phyloP scores from a whole-genome alignment of 1,139 yeast genomes.

The Citeromyces siamensis region DNA sequence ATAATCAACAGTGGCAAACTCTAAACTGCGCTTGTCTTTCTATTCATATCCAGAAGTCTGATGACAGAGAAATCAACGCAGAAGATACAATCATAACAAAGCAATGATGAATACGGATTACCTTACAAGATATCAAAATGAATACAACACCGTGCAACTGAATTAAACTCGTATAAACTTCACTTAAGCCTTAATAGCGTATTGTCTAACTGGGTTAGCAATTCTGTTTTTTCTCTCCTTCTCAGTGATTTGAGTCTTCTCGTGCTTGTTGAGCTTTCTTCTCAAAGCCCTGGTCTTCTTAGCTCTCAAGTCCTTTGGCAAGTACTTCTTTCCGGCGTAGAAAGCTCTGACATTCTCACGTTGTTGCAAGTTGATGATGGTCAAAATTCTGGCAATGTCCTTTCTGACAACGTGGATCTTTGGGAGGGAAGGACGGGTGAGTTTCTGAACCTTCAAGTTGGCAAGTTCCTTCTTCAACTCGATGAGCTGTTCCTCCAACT shows the following conservation, averaged over 20 bases:
- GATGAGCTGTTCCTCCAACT: slow-evolving; percentile 87
- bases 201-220: slow-evolving; percentile 98
- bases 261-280: slow-evolving; percentile 87
- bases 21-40: no score
- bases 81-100: neutral
- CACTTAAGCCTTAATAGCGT: slow-evolving; percentile 93
- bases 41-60: neutral
- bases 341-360: slow-evolving; percentile 92
- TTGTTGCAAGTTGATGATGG: slow-evolving; percentile 94
- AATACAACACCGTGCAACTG: slow-evolving; percentile 1
- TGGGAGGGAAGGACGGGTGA: slow-evolving; percentile 86
- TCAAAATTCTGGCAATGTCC: slow-evolving; percentile 96
- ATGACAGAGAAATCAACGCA: neutral
- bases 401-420: slow-evolving; percentile 95
- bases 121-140: no score
- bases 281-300: slow-evolving; percentile 99
- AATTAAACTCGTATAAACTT: neutral
- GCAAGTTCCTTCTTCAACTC: slow-evolving; percentile 97
- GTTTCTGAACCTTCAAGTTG: slow-evolving; percentile 91
- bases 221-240: slow-evolving; percentile 86
- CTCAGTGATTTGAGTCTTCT: slow-evolving; percentile 70
- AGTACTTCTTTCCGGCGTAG: slow-evolving; percentile 94
- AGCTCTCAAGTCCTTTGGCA: slow-evolving; percentile 98
- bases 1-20: no score
- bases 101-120: no score